Evolutionary conservation across 371 early-diverging fungal genomes (phyloP), one percentile per base, ranked within the genome.

Genomic region (Gilbertella persicaria): DNA sequence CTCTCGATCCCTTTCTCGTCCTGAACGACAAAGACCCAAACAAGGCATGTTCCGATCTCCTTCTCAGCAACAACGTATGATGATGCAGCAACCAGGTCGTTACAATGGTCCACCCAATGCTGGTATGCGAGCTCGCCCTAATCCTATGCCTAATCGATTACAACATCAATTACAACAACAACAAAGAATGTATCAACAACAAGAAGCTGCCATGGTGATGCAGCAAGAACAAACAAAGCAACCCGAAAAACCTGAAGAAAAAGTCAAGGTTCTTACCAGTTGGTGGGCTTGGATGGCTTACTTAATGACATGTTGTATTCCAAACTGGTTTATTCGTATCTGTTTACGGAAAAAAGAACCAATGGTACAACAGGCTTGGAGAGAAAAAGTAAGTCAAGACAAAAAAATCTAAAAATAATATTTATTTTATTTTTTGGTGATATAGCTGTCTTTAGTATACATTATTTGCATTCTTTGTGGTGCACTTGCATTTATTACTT

Each of bases 361-460:
- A 21, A 66, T 75, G 60, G 76, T 73, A 40, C 73, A 80, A 41
- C 84, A 84, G 58, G 88, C 87, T 25, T 87, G 87, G 87, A 67
- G 87, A 62, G 87, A 87, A 69, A 87, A 87, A 57, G 80, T 86
- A 63, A 43, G 10, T 3, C 12, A 48, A 49, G 44, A 16, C 40
- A 46, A 42, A 41, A 33, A 39, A 25, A 40, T 26, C 4, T 48
- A 29, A 52, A 4, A 28, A 30, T 17, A 19, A 39, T 24, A 16
- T 45, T 38, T 4, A 28, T 46, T 40, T 14, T 21, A 14, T 14
- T 73, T 14, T 75, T 2, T 74, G 71, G 56, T 69, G 49, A 66
- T 72, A 50, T 76, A 84, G 69, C 66, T 86, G 41, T 84, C 90
- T 0, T 71, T 91, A n/a, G 84, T 85, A 50, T 72, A 82, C 46